phyloP scores from a whole-genome alignment of 2,329 filamentous ascomycete species.

The Metarhizium robertsii region DNA sequence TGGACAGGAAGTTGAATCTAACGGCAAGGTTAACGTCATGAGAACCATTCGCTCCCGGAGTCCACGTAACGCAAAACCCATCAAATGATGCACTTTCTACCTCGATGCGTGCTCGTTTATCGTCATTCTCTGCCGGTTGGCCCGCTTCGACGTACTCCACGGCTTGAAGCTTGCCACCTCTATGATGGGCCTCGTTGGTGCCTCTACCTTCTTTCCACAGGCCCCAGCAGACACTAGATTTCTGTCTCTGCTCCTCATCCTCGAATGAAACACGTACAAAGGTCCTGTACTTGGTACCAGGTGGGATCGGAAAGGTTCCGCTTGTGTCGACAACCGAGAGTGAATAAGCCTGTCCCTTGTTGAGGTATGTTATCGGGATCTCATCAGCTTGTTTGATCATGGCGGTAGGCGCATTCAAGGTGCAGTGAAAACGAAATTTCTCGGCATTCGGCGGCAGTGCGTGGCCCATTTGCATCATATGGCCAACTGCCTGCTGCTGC shows the following conservation, averaged over 20 bases:
- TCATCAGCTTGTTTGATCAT: constrained; percentile 89
- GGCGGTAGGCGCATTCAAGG: constrained; percentile 85
- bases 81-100: constrained; percentile 78
- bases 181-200: constrained; percentile 89
- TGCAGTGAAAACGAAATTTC: constrained; percentile 83
- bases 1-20: constrained; percentile 96
- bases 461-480: constrained; percentile 35
- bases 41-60: constrained; percentile 56
- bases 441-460: constrained; percentile 47
- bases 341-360: constrained; percentile 93
- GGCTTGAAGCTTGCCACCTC: constrained; percentile 84
- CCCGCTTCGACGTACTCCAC: constrained; percentile 80
- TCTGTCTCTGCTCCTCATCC: constrained; percentile 83
- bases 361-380: constrained; percentile 94
- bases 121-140: constrained; percentile 50
- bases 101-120: constrained; percentile 59
- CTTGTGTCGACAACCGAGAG: constrained; percentile 74
- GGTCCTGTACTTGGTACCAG: constrained; percentile 70
- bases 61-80: constrained; percentile 88
- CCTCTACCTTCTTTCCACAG: constrained; percentile 94
- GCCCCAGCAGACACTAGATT: constrained; percentile 74
- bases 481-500: constrained; percentile 35
- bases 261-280: constrained; percentile 95
- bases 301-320: constrained; percentile 46
- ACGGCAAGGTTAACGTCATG: constrained; percentile 81